phyloP scores from a whole-genome alignment of 78 protist species.

The Dictyostelium discoideum region DNA sequence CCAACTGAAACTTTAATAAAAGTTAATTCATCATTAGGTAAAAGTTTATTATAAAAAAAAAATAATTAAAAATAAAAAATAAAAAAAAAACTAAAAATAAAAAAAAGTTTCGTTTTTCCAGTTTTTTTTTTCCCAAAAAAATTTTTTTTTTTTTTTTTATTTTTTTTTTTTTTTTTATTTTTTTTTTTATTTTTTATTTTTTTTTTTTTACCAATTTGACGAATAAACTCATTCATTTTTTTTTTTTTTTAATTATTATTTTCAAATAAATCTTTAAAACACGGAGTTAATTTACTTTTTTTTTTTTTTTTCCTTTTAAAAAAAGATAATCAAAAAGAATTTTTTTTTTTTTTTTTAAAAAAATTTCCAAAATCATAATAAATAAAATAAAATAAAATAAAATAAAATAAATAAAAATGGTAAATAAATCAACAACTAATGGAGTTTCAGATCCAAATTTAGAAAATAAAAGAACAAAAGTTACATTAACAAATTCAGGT shows the following conservation, averaged over 20 bases:
- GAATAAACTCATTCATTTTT: background rate
- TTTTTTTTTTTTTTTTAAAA: too few species aligned
- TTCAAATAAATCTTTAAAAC: too few species aligned
- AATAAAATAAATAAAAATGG: background rate
- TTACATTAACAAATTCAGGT: conserved; percentile 54
- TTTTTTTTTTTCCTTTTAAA: too few species aligned
- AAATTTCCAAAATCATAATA: too few species aligned
- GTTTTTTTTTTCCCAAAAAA: too few species aligned
- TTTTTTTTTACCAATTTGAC: background rate
- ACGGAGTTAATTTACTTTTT: too few species aligned
- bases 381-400: background rate
- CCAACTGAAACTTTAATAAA: conserved; percentile 86
- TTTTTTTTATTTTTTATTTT: too few species aligned
- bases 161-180: too few species aligned
- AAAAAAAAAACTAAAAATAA: too few species aligned
- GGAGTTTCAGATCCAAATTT: conserved; percentile 35
- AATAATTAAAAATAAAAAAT: background rate
- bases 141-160: too few species aligned
- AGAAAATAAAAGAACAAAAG: conserved; percentile 80
- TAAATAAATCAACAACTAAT: conserved; percentile 1
- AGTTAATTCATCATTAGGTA: conserved; percentile 85
- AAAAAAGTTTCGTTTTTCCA: background rate
- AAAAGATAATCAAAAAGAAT: too few species aligned
- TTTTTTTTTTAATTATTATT: too few species aligned
- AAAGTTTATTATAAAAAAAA: conserved; percentile 8